Percentiles rank a stretch among this genome's conserved stretches.
Conservation (phyloP, 495 filamentous ascomycete species). For the Astrothelium subdiscretum region DNA sequence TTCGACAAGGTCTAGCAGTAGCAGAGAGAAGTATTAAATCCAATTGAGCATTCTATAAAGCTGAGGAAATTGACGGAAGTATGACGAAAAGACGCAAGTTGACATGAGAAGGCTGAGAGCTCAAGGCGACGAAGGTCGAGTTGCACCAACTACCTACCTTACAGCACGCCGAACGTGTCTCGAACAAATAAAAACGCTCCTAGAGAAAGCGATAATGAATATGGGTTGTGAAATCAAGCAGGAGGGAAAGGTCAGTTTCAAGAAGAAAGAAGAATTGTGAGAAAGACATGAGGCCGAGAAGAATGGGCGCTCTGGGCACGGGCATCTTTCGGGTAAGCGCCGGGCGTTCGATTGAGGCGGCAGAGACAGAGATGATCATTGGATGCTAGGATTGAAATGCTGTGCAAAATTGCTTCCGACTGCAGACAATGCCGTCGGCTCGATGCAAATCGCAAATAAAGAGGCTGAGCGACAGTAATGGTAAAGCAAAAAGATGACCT, state of each 20-base stretch:
- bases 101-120: neutral
- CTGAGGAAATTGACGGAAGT: no score
- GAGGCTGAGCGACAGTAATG: no score
- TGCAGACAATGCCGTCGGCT: no score
- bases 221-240: neutral
- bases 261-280: neutral
- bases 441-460: no score
- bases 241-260: neutral
- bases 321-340: neutral
- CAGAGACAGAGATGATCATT: neutral
- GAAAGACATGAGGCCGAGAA: neutral
- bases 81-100: neutral
- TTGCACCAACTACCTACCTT: neutral
- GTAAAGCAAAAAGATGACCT: no score
- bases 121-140: neutral
- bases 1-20: neutral
- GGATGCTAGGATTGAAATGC: no score
- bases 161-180: neutral
- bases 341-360: neutral
- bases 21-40: neutral
- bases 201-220: neutral
- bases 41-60: no score
- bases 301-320: neutral
- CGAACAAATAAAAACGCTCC: neutral
- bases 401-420: no score